These are phyloP conservation scores for Zizania palustris DNA, from an alignment of 202 grass and related monocot species.

Conservation along the genomic window DNA sequence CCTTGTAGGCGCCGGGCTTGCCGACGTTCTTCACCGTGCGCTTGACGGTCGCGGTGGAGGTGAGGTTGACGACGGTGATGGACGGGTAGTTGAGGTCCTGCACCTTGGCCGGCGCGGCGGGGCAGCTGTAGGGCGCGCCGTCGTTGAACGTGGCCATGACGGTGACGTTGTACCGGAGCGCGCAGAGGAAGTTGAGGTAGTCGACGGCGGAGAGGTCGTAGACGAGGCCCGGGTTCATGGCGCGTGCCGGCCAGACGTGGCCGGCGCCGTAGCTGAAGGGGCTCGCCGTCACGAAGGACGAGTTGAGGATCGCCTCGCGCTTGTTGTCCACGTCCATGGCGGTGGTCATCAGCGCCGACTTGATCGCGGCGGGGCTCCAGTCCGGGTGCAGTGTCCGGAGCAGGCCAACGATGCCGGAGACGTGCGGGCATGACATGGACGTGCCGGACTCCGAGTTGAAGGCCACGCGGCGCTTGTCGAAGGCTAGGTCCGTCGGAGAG, in stretches of 20 bases:
- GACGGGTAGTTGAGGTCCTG: slow-evolving; percentile 87
- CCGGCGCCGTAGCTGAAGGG: slow-evolving; percentile 73
- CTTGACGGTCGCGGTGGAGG: slow-evolving; percentile 15
- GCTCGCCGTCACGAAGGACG: slow-evolving; percentile 47
- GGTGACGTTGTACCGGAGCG: slow-evolving; percentile 55
- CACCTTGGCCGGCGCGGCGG: slow-evolving; percentile 35
- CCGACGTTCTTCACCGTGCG: slow-evolving; percentile 81
- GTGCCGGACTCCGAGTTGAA: slow-evolving; percentile 65
- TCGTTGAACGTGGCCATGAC: slow-evolving; percentile 53
- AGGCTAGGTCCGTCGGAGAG: slow-evolving; percentile 51
- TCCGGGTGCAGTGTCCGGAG: slow-evolving; percentile 57
- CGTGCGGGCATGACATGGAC: slow-evolving; percentile 95
- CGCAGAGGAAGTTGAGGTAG: slow-evolving; percentile 79
- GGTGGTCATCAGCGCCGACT: slow-evolving; percentile 68
- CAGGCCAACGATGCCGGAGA: slow-evolving; percentile 63
- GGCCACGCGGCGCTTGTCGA: slow-evolving; percentile 45
- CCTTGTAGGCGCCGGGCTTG: slow-evolving; percentile 47
- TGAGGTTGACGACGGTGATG: slow-evolving; percentile 57
- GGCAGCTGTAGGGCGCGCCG: slow-evolving; percentile 57
- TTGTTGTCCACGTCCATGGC: slow-evolving; percentile 56
- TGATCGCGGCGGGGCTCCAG: slow-evolving; percentile 67
- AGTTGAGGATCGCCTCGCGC: slow-evolving; percentile 40
- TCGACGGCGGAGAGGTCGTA: slow-evolving; percentile 62
- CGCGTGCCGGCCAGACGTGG: slow-evolving; percentile 52
- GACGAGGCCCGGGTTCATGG: slow-evolving; percentile 70